A percentile compares a stretch with the other conserved stretches of the same genome.
Conservation (phyloP, 2,329 filamentous ascomycete genomes). For the Paecilomyces variotii region DNA sequence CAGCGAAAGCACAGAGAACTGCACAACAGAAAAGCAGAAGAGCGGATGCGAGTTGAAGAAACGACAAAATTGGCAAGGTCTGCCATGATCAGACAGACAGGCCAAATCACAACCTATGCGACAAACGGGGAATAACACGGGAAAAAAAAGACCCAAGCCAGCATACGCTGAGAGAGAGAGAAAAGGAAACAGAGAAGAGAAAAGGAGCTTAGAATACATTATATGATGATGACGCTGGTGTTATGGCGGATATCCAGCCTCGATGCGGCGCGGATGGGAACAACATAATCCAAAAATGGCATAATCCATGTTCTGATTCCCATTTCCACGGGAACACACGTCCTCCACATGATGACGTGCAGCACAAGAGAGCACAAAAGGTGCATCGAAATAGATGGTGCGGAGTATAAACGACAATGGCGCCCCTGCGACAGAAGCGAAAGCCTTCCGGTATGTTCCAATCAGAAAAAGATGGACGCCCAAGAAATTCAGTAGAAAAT, state of each 20-base stretch:
- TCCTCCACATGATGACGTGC: neutral
- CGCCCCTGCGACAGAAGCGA: slow-evolving; percentile 4
- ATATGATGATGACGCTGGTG: neutral
- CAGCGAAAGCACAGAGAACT: neutral
- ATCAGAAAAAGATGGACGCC: slow-evolving; percentile 7
- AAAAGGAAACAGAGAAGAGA: slow-evolving; percentile 1
- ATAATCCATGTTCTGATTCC: neutral
- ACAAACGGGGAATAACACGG: slow-evolving; percentile 1
- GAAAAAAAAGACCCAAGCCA: neutral
- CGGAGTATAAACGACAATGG: slow-evolving; percentile 4
- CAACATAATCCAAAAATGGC: slow-evolving; percentile 4
- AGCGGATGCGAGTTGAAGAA: neutral
- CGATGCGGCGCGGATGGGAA: neutral
- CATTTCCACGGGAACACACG: neutral
- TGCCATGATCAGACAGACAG: neutral
- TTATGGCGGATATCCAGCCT: neutral
- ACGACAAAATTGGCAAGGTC: neutral
- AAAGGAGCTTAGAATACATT: slow-evolving; percentile 1
- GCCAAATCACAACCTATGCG: neutral
- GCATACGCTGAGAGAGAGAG: neutral
- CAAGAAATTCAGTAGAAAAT: slow-evolving; percentile 4
- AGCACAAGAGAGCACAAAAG: slow-evolving; percentile 1
- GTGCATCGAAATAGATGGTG: slow-evolving; percentile 1
- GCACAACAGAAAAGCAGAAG: neutral
- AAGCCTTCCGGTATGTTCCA: slow-evolving; percentile 17